Percentiles rank a stretch among this genome's conserved stretches.
These are phyloP conservation scores for Panaeolus cyanescens DNA, from an alignment of 768 basidiomycete species.

Conservation along the genomic window DNA sequence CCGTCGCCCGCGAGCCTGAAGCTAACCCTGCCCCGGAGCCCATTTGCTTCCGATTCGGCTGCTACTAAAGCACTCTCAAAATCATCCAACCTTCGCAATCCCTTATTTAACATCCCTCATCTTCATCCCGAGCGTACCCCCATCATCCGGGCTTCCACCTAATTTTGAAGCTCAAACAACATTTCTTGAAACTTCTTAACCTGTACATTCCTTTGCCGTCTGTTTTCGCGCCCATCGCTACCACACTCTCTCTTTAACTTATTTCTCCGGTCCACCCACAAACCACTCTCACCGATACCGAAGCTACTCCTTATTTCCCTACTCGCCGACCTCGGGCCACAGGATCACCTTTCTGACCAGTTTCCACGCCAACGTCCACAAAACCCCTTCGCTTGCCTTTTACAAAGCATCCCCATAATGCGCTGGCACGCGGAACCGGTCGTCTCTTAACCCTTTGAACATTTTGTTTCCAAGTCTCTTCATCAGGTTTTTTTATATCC, in stretches of 20 bases:
- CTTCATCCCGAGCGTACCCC: background rate
- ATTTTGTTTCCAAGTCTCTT: background rate
- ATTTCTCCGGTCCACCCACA: background rate
- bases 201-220: background rate
- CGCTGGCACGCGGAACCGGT: background rate
- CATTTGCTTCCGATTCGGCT: background rate
- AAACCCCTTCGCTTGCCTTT: background rate
- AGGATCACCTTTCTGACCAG: background rate
- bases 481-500: background rate
- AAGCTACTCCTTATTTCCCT: background rate
- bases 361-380: background rate
- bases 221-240: background rate
- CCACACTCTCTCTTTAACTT: background rate
- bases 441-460: background rate
- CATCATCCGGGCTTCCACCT: background rate
- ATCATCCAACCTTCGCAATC: background rate
- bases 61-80: background rate
- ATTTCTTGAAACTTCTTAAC: background rate
- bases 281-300: background rate
- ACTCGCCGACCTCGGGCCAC: background rate
- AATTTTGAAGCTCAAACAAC: background rate
- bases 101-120: background rate
- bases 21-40: background rate
- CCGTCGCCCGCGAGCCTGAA: slow-evolving; percentile 2
- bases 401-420: background rate